Percentiles rank a stretch among this genome's conserved stretches.
phyloP scores from a whole-genome alignment of 2,329 filamentous ascomycete species.

The Fusarium lyarnte region DNA sequence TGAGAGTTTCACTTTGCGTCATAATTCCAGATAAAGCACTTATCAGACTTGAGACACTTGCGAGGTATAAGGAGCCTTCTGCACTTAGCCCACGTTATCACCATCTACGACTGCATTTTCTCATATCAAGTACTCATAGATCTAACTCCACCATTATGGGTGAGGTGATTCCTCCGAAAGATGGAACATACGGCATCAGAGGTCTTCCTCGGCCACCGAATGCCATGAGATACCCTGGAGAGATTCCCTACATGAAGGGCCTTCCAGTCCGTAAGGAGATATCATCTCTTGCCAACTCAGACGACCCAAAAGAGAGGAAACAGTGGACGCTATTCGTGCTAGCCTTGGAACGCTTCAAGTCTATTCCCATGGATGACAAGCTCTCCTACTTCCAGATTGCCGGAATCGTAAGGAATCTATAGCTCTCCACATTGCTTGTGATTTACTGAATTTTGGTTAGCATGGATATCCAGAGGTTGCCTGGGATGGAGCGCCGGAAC shows the following conservation, averaged over 20 bases:
- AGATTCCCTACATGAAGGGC: not conserved
- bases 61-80: not conserved
- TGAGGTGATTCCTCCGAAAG: rapidly evolving
- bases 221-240: not conserved
- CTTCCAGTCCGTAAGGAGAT: constrained; percentile 4
- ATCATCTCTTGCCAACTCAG: not conserved
- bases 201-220: not conserved
- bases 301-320: not conserved
- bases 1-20: not conserved
- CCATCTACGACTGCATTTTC: rapidly evolving
- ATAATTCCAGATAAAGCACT: not conserved
- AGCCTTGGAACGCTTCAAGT: constrained; percentile 9
- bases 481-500: not conserved
- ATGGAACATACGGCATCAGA: constrained; percentile 2
- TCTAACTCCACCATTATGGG: not conserved
- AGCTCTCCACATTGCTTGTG: not conserved
- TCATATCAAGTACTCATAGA: rapidly evolving
- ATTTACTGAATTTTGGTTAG: not conserved
- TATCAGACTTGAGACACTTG: rapidly evolving
- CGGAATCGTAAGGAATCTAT: constrained; percentile 3
- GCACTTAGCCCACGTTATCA: rapidly evolving
- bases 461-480: constrained; percentile 16
- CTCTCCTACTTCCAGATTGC: constrained; percentile 16
- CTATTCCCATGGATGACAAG: not conserved
- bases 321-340: constrained; percentile 22